Evolutionary conservation across 257 asterid genomes (phyloP).

Genomic region (Primulina huaijiensis): DNA sequence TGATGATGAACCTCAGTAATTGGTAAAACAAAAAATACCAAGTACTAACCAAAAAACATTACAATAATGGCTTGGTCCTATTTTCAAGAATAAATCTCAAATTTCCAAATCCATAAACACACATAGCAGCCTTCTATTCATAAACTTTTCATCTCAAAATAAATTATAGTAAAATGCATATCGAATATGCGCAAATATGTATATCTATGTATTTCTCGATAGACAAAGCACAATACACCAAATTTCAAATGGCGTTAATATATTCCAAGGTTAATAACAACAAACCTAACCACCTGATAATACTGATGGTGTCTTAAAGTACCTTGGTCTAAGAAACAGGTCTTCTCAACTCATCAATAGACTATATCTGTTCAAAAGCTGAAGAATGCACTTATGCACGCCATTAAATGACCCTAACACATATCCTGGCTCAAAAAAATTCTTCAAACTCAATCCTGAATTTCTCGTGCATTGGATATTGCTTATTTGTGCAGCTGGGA

Average conservation of each 20-base stretch:
- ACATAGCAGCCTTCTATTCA: not conserved
- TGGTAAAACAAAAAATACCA: not conserved
- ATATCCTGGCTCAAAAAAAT: conserved; percentile 40
- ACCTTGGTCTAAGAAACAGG: conserved; percentile 55
- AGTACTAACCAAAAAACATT: not conserved
- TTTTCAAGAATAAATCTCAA: conserved; percentile 7
- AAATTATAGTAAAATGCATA: not conserved
- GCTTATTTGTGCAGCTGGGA: conserved; percentile 47
- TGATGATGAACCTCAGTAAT: not conserved
- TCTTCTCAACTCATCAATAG: conserved; percentile 42
- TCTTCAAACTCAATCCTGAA: conserved; percentile 49
- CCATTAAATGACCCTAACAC: conserved; percentile 32
- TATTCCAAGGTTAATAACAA: not conserved
- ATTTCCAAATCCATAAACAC: not conserved
- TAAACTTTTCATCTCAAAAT: too few species aligned
- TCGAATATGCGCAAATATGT: not conserved
- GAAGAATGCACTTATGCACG: conserved; percentile 42
- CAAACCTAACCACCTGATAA: conserved; percentile 7
- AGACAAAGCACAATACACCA: conserved; percentile 11
- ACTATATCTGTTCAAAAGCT: conserved; percentile 38
- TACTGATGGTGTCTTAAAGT: conserved; percentile 23
- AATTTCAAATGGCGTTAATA: conserved; percentile 16
- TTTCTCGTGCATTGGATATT: conserved; percentile 36
- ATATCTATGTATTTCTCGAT: not conserved
- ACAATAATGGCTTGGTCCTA: not conserved